Percentiles rank a stretch among this genome's conserved stretches.
Conservation (phyloP, 1,139 yeast genomes). For the Debaryomycetaceae sp. region DNA sequence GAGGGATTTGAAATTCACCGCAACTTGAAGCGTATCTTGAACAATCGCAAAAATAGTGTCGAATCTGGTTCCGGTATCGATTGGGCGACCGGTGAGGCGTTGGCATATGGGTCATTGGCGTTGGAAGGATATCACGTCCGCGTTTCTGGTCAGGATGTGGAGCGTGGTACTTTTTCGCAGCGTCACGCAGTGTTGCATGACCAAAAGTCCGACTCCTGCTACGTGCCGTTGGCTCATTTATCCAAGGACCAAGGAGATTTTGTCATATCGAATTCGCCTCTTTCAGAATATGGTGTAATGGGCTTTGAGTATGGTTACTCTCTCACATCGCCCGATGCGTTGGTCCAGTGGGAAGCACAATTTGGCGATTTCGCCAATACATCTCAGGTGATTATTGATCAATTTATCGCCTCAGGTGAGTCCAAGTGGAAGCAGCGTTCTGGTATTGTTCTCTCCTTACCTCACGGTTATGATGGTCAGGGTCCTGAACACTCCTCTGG, state of each 20-base stretch:
- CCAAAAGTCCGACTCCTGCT: slow-evolving; percentile 73
- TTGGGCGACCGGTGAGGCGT: slow-evolving; percentile 99
- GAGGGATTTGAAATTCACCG: slow-evolving; percentile 84
- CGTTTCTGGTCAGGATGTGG: slow-evolving; percentile 98
- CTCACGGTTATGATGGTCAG: slow-evolving; percentile 99
- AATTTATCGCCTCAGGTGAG: slow-evolving; percentile 95
- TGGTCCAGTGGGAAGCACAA: slow-evolving; percentile 99
- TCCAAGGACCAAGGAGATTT: slow-evolving; percentile 79
- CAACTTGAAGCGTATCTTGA: slow-evolving; percentile 90
- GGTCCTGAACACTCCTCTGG: slow-evolving; percentile 99
- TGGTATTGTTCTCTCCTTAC: slow-evolving; percentile 88
- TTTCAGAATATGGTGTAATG: slow-evolving; percentile 98
- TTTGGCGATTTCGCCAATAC: slow-evolving; percentile 99
- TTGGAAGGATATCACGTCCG: slow-evolving; percentile 95
- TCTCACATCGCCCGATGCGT: slow-evolving; percentile 90
- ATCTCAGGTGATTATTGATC: slow-evolving; percentile 96
- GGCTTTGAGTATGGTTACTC: slow-evolving; percentile 99
- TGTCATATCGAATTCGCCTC: slow-evolving; percentile 87
- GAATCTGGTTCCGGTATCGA: slow-evolving; percentile 92
- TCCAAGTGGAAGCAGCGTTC: slow-evolving; percentile 99
- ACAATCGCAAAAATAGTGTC: slow-evolving; percentile 75
- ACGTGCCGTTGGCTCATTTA: slow-evolving; percentile 77
- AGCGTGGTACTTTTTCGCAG: slow-evolving; percentile 99
- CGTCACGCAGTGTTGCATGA: slow-evolving; percentile 98
- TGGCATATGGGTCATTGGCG: slow-evolving; percentile 88